Evolutionary conservation across 345 rosid genomes (phyloP).

Genomic region (Sonneratia alba): DNA sequence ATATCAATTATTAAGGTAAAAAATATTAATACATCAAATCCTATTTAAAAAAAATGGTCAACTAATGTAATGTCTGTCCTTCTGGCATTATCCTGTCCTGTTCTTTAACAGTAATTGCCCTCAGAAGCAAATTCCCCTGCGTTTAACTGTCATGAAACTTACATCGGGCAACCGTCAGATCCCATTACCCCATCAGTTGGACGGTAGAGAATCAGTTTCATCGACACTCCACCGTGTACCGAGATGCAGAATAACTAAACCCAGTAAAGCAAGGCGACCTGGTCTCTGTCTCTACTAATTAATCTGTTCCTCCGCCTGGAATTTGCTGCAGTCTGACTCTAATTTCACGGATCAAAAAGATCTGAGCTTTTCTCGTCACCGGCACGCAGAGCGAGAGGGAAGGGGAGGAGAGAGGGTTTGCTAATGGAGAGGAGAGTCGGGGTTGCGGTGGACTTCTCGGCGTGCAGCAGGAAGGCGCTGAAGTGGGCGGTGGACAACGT

Average conservation of each 20-base stretch:
- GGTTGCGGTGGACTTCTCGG: conserved; percentile 85
- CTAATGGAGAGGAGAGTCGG: conserved; percentile 51
- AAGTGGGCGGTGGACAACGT: conserved; percentile 82
- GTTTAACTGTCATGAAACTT: background rate
- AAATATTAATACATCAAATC: no score
- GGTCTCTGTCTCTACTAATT: no score
- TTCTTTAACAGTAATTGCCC: no score
- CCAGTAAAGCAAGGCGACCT: background rate
- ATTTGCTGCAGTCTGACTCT: background rate
- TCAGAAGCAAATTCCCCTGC: background rate
- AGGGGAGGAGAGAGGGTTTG: conserved; percentile 37
- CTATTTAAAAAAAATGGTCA: no score
- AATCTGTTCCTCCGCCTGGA: no score
- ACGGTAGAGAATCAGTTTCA: background rate
- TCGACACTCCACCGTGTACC: background rate
- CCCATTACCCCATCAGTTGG: background rate
- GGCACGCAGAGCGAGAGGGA: background rate
- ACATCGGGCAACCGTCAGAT: background rate
- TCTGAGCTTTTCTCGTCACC: no score
- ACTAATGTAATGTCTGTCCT: no score
- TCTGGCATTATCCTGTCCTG: no score
- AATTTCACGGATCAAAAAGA: background rate
- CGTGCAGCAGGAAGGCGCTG: conserved; percentile 68
- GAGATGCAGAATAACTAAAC: background rate
- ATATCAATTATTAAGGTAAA: no score